Conservation (phyloP, 768 basidiomycete species). For the Trametes villosa region DNA sequence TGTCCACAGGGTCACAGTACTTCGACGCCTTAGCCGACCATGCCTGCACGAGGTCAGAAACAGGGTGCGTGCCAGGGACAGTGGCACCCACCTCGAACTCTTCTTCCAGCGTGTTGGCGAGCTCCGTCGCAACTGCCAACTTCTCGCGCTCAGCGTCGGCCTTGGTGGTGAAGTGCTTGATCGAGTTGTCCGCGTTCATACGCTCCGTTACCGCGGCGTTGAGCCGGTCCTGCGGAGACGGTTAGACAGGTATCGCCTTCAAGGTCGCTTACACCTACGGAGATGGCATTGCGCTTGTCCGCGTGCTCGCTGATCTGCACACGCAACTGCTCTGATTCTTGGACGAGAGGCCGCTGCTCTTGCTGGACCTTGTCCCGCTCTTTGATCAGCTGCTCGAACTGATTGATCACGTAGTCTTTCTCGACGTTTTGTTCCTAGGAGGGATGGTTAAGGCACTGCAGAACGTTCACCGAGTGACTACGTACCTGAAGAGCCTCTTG, state of each 20-base stretch:
- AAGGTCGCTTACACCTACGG: slow-evolving; percentile 44
- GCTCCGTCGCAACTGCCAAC: slow-evolving; percentile 49
- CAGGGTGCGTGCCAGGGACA: not conserved
- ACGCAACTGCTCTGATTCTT: slow-evolving; percentile 51
- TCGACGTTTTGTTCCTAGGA: slow-evolving; percentile 61
- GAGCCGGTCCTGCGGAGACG: slow-evolving; percentile 48
- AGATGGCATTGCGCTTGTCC: slow-evolving; percentile 44
- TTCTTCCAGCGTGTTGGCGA: slow-evolving; percentile 54
- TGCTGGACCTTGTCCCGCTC: slow-evolving; percentile 54
- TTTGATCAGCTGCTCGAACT: slow-evolving; percentile 51
- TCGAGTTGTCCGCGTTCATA: slow-evolving; percentile 52
- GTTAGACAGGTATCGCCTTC: slow-evolving; percentile 3
- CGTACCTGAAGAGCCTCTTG: slow-evolving; percentile 58
- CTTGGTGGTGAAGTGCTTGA: slow-evolving; percentile 56
- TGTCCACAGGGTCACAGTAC: slow-evolving; percentile 60
- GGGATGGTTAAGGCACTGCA: not conserved
- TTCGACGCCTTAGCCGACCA: slow-evolving; percentile 69
- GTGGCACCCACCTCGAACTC: slow-evolving; percentile 60
- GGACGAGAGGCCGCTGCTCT: slow-evolving; percentile 47
- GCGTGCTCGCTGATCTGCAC: slow-evolving; percentile 55
- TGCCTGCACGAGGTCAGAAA: slow-evolving; percentile 39
- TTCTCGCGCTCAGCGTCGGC: slow-evolving; percentile 51
- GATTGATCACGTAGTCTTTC: slow-evolving; percentile 49
- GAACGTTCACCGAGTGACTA: not conserved
- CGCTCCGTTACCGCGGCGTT: slow-evolving; percentile 53